Percentiles rank a stretch among this genome's conserved stretches.
Evolutionary conservation across 805 yeast genomes (phyloP).

Genomic region (Cyberlindnera maritima): DNA sequence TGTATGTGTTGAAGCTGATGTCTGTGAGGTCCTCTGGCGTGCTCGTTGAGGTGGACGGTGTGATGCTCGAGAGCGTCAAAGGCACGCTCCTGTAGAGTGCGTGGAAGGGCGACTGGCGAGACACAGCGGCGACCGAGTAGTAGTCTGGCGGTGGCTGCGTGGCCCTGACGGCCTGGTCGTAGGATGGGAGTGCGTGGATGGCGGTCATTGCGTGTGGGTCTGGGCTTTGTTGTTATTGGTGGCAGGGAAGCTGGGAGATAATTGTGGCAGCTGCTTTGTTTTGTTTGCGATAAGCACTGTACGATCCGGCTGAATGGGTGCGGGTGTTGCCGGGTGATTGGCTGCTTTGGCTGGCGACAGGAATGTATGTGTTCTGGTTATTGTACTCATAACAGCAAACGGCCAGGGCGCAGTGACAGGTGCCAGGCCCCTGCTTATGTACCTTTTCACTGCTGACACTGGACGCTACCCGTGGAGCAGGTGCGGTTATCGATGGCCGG

Average conservation of each 20-base stretch:
- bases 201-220: not conserved
- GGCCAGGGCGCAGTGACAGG: too few species aligned
- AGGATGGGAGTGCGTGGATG: slow-evolving; percentile 17
- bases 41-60: not conserved
- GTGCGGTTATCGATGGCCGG: not conserved
- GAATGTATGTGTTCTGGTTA: too few species aligned
- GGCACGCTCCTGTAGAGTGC: slow-evolving; percentile 12
- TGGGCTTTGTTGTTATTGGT: not conserved
- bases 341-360: too few species aligned
- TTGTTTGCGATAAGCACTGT: not conserved
- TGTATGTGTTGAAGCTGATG: slow-evolving; percentile 16
- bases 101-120: slow-evolving; percentile 16
- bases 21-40: slow-evolving; percentile 1
- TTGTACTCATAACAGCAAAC: too few species aligned
- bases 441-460: too few species aligned
- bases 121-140: slow-evolving; percentile 12
- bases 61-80: not conserved
- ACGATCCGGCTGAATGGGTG: too few species aligned
- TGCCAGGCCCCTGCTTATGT: too few species aligned
- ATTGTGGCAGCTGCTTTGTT: not conserved
- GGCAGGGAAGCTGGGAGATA: not conserved
- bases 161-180: slow-evolving; percentile 16
- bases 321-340: too few species aligned
- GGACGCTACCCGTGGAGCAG: too few species aligned
- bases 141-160: slow-evolving; percentile 25